These are phyloP conservation scores for Sporisorium scitamineum DNA, from an alignment of 1,284 basidiomycete species.

Conservation along the genomic window DNA sequence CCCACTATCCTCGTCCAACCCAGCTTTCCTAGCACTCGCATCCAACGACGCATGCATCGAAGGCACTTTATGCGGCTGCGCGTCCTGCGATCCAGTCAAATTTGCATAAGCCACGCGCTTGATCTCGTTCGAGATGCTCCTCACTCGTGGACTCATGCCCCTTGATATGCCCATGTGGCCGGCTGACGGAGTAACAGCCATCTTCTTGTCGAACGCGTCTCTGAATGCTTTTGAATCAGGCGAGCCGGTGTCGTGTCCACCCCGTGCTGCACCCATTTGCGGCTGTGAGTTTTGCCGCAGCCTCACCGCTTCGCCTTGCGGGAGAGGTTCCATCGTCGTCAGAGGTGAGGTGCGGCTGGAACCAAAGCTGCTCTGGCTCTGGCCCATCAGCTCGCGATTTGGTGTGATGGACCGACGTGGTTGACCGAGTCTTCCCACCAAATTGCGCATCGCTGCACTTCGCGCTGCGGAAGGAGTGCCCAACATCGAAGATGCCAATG, in stretches of 20 bases:
- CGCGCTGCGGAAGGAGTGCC: slow-evolving; percentile 20
- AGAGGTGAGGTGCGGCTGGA: slow-evolving; percentile 32
- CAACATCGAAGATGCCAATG: slow-evolving; percentile 9
- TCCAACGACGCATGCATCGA: slow-evolving; percentile 33
- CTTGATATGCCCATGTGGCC: slow-evolving; percentile 14
- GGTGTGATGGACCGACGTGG: slow-evolving; percentile 39
- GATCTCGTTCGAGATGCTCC: slow-evolving; percentile 44
- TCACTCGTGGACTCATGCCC: slow-evolving; percentile 24
- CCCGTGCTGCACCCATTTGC: slow-evolving; percentile 15
- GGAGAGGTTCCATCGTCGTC: slow-evolving; percentile 27
- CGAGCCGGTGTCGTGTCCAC: not conserved
- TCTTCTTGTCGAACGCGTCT: slow-evolving; percentile 13
- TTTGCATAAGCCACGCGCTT: slow-evolving; percentile 29
- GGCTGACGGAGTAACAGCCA: not conserved
- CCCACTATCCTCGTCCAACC: slow-evolving; percentile 7
- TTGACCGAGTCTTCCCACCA: slow-evolving; percentile 39
- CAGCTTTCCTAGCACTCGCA: slow-evolving; percentile 1
- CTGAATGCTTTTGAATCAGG: slow-evolving; percentile 10
- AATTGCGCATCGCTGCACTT: slow-evolving; percentile 39
- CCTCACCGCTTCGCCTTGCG: slow-evolving; percentile 21
- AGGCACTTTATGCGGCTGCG: slow-evolving; percentile 4
- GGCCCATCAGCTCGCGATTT: slow-evolving; percentile 32
- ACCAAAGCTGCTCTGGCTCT: slow-evolving; percentile 5
- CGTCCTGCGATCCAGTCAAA: not conserved
- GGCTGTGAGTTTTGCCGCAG: slow-evolving; percentile 43